Evolutionary conservation across 1,139 yeast genomes (phyloP), one percentile per base, ranked within the genome.

Genomic region (Tardiomyces blankii): DNA sequence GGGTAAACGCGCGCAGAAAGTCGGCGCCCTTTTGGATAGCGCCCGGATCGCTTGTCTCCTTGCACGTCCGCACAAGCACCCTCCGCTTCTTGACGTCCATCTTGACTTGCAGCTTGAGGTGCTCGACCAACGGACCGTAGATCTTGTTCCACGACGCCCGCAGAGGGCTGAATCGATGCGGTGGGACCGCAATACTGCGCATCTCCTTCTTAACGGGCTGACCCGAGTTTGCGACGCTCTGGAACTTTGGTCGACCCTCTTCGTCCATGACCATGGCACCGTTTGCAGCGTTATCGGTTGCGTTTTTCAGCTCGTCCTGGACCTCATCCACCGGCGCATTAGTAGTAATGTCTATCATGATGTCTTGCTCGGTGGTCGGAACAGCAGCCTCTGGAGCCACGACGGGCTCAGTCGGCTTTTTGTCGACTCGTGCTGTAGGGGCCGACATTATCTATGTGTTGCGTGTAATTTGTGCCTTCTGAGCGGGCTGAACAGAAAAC

Each of bases 21-120:
- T 91, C 99, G 21, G 95, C 96, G 49, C 97, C 99, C 64, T 91
- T 91, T 63, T 91, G 99, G 54, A 91, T 73, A 3, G 98, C 96
- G 43, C 96, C 94, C 21, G 85, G 82, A 58, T 93, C 98, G 2
- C 82, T 81, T 3, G 97, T 89, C 56, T 73, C 73, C 51, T 82
- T 80, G 61, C 82, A 78, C 2, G 97, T 89, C 66, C 87, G 79
- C 58, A 91, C 66, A 61, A 89, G 95, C 25, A 91, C 95, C 12
- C 93, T 82, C 58, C 77, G 84, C 23, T 87, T 81, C 61, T 78
- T 80, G 56, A 85, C 68, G 64, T 91, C 91, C 97, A 93, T 91
- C 67, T 96, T 78, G 46, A 91, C 96, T 67, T 93, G 98, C 53
- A 91, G 71, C 63, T 91, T 87, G 56, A 91, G 75, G 65, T 88